Evolutionary conservation across 129 eudicot genomes (phyloP).

Genomic region (Gnaphalium uliginosum): DNA sequence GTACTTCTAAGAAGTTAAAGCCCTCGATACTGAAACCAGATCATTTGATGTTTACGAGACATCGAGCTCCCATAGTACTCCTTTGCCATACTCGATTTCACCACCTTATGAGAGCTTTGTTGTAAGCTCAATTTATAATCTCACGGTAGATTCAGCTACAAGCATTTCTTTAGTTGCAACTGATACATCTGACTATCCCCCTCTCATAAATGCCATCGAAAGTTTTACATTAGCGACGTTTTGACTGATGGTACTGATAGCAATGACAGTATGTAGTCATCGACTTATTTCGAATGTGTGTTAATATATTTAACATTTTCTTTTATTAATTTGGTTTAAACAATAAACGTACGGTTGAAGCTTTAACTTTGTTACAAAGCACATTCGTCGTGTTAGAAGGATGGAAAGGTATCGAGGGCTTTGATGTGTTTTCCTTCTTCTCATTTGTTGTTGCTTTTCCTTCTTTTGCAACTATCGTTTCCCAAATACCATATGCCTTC

Average conservation of each 20-base stretch:
- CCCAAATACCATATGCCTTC: too few species aligned
- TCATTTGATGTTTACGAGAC: constrained; percentile 29
- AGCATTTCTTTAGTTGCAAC: constrained; percentile 30
- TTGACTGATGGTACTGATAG: constrained; percentile 34
- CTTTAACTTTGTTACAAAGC: constrained; percentile 27
- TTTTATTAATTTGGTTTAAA: not conserved
- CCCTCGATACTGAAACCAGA: constrained; percentile 31
- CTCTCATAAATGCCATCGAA: constrained; percentile 39
- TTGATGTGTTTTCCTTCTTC: too few species aligned
- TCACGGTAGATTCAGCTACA: constrained; percentile 18
- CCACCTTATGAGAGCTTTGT: constrained; percentile 21
- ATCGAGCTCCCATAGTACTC: not conserved
- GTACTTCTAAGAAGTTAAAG: constrained; percentile 37
- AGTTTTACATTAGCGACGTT: constrained; percentile 29
- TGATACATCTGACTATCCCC: constrained; percentile 30
- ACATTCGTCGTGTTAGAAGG: constrained; percentile 31
- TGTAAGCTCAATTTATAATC: constrained; percentile 11
- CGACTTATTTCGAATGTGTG: not conserved
- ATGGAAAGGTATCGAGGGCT: constrained; percentile 49
- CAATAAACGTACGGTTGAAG: constrained; percentile 16
- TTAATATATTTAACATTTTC: too few species aligned
- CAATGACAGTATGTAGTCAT: constrained; percentile 29
- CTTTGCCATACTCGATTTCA: constrained; percentile 14
- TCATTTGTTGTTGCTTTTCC: too few species aligned
- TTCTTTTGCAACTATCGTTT: too few species aligned